These are phyloP conservation scores for Leccinellum luteum DNA, from an alignment of 768 basidiomycete genomes.

Conservation along the genomic window DNA sequence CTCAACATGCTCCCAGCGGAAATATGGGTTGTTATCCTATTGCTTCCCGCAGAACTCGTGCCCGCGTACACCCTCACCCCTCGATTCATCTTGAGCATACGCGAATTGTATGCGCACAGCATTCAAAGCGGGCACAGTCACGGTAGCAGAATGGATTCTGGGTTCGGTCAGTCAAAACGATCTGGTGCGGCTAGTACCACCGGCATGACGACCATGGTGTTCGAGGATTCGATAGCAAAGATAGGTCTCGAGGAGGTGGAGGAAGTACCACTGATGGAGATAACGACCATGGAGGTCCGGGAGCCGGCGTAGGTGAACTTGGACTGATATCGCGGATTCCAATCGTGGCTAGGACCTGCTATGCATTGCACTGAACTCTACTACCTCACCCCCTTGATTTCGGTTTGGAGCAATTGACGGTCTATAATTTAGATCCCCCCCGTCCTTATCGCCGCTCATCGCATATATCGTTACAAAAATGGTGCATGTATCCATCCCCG, in stretches of 20 bases:
- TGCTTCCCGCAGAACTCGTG: too few species aligned
- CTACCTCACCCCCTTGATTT: too few species aligned
- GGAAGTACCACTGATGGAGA: neutral
- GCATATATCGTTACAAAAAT: slow-evolving; percentile 25
- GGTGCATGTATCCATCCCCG: slow-evolving; percentile 26
- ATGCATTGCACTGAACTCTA: too few species aligned
- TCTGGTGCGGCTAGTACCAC: neutral
- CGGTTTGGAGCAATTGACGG: neutral
- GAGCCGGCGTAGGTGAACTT: neutral
- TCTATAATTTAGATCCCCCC: neutral
- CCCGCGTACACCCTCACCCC: too few species aligned
- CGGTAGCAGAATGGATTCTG: slow-evolving; percentile 3
- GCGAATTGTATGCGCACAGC: neutral
- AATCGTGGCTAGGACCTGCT: too few species aligned
- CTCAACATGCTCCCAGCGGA: too few species aligned
- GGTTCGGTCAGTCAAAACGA: neutral
- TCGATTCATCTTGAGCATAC: too few species aligned
- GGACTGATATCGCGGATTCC: neutral
- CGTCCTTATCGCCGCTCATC: neutral
- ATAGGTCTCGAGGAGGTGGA: neutral
- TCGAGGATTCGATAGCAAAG: neutral
- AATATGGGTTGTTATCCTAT: too few species aligned
- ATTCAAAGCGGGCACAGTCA: neutral
- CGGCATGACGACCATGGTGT: neutral
- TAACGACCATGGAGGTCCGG: too few species aligned